Percentiles rank a stretch among this genome's conserved stretches.
Conservation (phyloP, 495 filamentous ascomycete species). For the Alectoria sarmentosa region DNA sequence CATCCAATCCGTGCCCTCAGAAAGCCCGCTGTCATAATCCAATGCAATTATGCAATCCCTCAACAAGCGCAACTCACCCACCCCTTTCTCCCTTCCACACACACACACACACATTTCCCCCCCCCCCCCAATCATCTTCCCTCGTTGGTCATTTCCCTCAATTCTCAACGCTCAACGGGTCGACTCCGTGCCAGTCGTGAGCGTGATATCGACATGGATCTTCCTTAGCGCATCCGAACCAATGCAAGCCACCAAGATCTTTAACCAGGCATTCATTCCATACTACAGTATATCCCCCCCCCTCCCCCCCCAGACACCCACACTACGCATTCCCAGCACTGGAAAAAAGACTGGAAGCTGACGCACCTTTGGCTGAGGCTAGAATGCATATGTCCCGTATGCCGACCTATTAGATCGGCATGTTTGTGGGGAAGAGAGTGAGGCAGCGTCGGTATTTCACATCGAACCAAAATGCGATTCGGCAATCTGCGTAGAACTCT, state of each 20-base stretch:
- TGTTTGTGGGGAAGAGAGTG: slow-evolving; percentile 14
- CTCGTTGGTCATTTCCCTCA: slow-evolving; percentile 3
- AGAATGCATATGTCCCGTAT: neutral
- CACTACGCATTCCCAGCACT: neutral
- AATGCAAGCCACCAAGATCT: slow-evolving; percentile 19
- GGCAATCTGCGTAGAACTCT: slow-evolving; percentile 18
- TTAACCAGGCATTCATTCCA: slow-evolving; percentile 16
- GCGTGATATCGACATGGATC: slow-evolving; percentile 13
- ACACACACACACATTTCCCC: too few relatives aligned
- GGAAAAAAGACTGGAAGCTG: too few relatives aligned
- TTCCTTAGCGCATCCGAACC: slow-evolving; percentile 6
- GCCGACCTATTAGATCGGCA: slow-evolving; percentile 11
- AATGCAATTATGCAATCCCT: neutral
- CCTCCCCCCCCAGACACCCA: too few relatives aligned
- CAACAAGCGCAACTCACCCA: neutral
- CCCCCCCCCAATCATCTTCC: too few relatives aligned
- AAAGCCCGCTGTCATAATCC: neutral
- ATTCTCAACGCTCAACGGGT: slow-evolving; percentile 5
- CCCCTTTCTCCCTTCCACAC: too few relatives aligned
- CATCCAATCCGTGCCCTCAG: neutral
- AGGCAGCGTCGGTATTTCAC: slow-evolving; percentile 13
- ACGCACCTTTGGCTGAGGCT: neutral
- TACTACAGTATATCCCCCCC: too few relatives aligned
- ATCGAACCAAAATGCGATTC: slow-evolving; percentile 17
- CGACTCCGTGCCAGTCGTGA: slow-evolving; percentile 7